A percentile compares a stretch with the other conserved stretches of the same genome.
phyloP scores from a whole-genome alignment of 2,329 filamentous ascomycete genomes.

The Fusarium verticillioides region DNA sequence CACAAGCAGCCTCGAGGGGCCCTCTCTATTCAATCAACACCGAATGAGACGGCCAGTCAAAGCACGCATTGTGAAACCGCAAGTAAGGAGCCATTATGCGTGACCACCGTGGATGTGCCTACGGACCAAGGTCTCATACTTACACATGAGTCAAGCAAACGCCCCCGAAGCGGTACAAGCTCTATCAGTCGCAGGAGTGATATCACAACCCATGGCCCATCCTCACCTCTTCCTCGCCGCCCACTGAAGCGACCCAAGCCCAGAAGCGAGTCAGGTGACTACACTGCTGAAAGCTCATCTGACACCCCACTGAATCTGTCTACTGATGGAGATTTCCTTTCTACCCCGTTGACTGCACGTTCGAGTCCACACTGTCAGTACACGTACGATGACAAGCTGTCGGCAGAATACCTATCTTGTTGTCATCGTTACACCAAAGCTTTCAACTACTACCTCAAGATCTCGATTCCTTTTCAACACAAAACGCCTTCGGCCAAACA shows the following conservation, averaged over 20 bases:
- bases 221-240: not conserved
- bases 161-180: not conserved
- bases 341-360: not conserved
- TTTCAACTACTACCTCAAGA: not conserved
- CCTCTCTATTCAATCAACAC: fast-evolving
- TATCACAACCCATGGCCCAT: not conserved
- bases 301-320: not conserved
- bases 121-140: not conserved
- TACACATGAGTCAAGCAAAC: not conserved
- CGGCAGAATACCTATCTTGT: not conserved
- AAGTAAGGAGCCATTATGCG: not conserved
- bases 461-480: not conserved
- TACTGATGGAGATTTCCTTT: not conserved
- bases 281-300: not conserved
- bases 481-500: not conserved
- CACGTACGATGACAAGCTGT: not conserved
- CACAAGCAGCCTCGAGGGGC: not conserved
- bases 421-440: not conserved
- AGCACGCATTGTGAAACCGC: not conserved
- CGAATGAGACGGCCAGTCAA: not conserved
- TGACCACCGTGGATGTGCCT: fast-evolving
- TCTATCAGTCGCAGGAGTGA: not conserved
- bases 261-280: not conserved
- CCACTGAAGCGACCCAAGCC: not conserved
- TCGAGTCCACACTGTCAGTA: not conserved